A percentile compares a stretch with the other conserved stretches of the same genome.
Evolutionary conservation across 805 yeast genomes (phyloP).

Genomic region (Zygosaccharomyces siamensis): DNA sequence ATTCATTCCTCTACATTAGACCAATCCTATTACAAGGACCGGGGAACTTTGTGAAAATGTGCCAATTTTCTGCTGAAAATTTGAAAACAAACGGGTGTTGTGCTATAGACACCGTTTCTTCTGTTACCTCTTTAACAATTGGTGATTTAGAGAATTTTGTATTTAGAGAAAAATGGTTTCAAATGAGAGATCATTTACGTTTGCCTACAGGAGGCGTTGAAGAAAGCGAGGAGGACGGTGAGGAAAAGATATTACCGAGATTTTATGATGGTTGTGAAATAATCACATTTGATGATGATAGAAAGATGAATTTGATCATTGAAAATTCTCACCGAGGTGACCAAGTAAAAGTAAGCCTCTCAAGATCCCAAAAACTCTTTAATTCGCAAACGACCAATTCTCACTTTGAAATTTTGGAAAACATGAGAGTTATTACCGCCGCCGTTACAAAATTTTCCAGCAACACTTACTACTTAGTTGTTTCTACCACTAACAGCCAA

Average conservation of each 20-base stretch:
- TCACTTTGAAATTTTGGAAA: constrained; percentile 5
- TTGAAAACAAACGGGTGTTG: constrained; percentile 29
- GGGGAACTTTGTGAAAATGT: constrained; percentile 11
- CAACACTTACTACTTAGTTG: constrained; percentile 37
- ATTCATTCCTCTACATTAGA: constrained; percentile 23
- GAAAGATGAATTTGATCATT: constrained; percentile 37
- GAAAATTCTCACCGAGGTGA: constrained; percentile 43
- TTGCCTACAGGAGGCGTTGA: constrained; percentile 11
- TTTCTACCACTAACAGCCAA: constrained; percentile 37
- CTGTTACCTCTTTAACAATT: constrained; percentile 26
- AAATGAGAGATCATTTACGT: constrained; percentile 2
- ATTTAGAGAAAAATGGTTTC: constrained; percentile 24
- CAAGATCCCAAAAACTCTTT: constrained; percentile 11
- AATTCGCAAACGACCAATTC: neutral
- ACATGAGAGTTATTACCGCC: constrained; percentile 17
- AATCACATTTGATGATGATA: constrained; percentile 14
- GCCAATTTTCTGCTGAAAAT: constrained; percentile 23
- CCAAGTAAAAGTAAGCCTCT: constrained; percentile 11
- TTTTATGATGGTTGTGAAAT: constrained; percentile 5
- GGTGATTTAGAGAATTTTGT: constrained; percentile 26
- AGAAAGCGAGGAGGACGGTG: constrained; percentile 17
- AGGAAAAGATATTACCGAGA: constrained; percentile 1
- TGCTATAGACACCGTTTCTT: constrained; percentile 16
- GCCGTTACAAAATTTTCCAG: constrained; percentile 26
- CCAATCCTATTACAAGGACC: constrained; percentile 26